These are phyloP conservation scores for Serpula lacrymans DNA, from an alignment of 768 basidiomycete species.

Conservation along the genomic window DNA sequence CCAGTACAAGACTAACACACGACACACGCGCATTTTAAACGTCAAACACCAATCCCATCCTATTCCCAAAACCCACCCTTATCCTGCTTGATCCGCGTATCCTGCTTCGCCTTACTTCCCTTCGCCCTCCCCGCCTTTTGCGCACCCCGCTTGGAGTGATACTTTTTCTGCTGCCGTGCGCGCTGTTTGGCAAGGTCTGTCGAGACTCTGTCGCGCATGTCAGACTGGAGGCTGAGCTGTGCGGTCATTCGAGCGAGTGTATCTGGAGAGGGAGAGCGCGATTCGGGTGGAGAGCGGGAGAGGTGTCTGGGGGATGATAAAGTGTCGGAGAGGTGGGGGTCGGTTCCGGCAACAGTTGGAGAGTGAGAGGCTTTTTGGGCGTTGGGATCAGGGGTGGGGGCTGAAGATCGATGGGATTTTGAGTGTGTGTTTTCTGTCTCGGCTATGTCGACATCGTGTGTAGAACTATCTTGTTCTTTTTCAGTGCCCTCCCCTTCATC, in stretches of 20 bases:
- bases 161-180: slow-evolving; percentile 64
- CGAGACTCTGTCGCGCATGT: slow-evolving; percentile 59
- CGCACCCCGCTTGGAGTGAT: slow-evolving; percentile 71
- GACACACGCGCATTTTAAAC: too few relatives aligned
- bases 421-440: slow-evolving; percentile 17
- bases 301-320: slow-evolving; percentile 28
- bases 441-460: slow-evolving; percentile 18
- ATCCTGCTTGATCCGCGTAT: slow-evolving; percentile 61
- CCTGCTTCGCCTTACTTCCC: slow-evolving; percentile 86
- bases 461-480: too few relatives aligned
- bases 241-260: slow-evolving; percentile 41
- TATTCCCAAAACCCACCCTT: slow-evolving; percentile 60
- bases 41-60: slow-evolving; percentile 3
- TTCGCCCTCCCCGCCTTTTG: slow-evolving; percentile 63
- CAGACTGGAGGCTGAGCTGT: slow-evolving; percentile 34
- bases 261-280: slow-evolving; percentile 43
- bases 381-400: background rate
- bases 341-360: slow-evolving; percentile 4
- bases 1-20: too few relatives aligned
- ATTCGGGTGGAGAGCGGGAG: slow-evolving; percentile 52
- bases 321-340: slow-evolving; percentile 18
- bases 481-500: slow-evolving; percentile 28
- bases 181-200: slow-evolving; percentile 58
- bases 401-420: slow-evolving; percentile 4
- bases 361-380: too few relatives aligned